Evolutionary conservation across 1,139 yeast species (phyloP), one percentile per base, ranked within the genome.

Genomic region (Sugiyamaella pinicola): DNA sequence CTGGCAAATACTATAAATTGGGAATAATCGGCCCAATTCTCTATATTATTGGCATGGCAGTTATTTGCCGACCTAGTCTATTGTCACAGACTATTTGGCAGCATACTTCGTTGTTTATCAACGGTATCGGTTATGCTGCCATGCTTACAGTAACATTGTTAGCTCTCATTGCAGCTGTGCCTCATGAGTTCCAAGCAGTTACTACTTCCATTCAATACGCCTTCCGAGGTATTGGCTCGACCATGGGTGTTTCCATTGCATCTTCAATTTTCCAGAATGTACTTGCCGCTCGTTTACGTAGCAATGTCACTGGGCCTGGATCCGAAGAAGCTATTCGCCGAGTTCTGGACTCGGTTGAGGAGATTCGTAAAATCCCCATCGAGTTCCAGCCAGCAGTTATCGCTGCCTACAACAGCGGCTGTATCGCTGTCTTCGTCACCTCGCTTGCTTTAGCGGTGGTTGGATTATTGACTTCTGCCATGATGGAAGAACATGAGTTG

Each of bases 161-260:
- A 44, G 84, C 90, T 0, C 75, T 85, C 70, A 84, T 85, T 55
- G 83, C 89, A 0, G 78, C 82, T 1, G 81, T 78, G 13, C 86
- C 87, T 2, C 73, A 70, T 38, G 79, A 81, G 57, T 77, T 74
- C 59, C 91, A 85, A 67, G 91, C 91, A 4, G 79, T 85, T 6
- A 80, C 87, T 0, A 85, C 93, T 0, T 83, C 89, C 0, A 84
- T 85, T 55, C 88, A 85, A 61, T 85, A 85, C 66, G 83, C 87
- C 3, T 85, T 84, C 70, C 74, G 91, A 61, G 83, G 90, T 2
- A 81, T 86, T 4, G 93, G 91, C 0, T 83, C 88, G 1, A 84
- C 90, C 0, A 58, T 84, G 47, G 91, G 91, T 18, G 87, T 85
- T 3, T 75, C 91, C 0, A 65, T 83, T 35, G 85, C 87, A 0